phyloP scores from a whole-genome alignment of 768 basidiomycete genomes.

The Tricholoma bakamatsutake region DNA sequence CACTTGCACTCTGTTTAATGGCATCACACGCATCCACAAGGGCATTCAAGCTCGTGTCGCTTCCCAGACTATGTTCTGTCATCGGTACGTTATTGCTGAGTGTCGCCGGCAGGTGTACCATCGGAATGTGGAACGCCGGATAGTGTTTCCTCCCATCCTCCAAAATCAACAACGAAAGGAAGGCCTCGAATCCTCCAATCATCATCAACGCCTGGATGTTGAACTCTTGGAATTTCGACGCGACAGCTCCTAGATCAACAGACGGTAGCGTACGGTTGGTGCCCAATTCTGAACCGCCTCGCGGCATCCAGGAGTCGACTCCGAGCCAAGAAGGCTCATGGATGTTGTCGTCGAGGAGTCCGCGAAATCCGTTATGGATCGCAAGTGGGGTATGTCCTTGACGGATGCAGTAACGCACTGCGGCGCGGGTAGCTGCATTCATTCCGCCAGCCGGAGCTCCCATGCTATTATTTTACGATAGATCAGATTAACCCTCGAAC shows the following conservation, averaged over 20 bases:
- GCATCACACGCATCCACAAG: conserved; percentile 97
- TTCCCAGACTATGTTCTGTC: conserved; percentile 93
- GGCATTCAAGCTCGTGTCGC: conserved; percentile 96
- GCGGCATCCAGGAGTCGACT: conserved; percentile 93
- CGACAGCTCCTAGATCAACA: conserved; percentile 81
- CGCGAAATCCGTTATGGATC: conserved; percentile 94
- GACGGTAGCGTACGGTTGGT: conserved; percentile 90
- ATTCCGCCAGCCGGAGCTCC: conserved; percentile 98
- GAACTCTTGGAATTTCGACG: conserved; percentile 87
- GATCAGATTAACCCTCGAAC: not conserved
- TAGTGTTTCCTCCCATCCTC: conserved; percentile 79
- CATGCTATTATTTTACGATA: conserved; percentile 45
- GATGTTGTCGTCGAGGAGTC: conserved; percentile 85
- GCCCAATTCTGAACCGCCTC: conserved; percentile 96
- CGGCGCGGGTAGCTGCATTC: conserved; percentile 96
- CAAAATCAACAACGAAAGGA: conserved; percentile 70
- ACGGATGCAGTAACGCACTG: conserved; percentile 86
- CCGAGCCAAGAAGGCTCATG: conserved; percentile 90
- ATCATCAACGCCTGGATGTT: conserved; percentile 74
- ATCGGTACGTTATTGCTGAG: conserved; percentile 98
- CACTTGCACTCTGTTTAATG: conserved; percentile 97
- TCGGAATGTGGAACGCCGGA: conserved; percentile 91
- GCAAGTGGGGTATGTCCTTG: conserved; percentile 93
- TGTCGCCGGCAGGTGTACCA: conserved; percentile 94
- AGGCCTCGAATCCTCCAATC: conserved; percentile 96